Base-by-base conservation (phyloP, 176 grass and related monocot species). In the Avena insularis region DNA sequence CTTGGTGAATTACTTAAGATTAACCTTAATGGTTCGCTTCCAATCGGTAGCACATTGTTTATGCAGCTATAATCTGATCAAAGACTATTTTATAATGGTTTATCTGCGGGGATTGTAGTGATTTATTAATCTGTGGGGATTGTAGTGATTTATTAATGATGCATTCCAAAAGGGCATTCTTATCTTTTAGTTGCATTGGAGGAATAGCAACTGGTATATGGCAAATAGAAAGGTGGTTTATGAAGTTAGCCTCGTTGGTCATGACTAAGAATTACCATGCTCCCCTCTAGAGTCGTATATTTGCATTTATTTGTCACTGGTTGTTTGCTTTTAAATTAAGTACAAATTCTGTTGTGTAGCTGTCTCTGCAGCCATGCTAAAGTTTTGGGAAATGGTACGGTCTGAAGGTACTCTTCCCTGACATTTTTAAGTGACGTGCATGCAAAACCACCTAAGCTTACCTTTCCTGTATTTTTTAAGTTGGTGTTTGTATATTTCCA, bases 281-380 rank as follows among this genome's bases (percentile, higher is more conserved):
- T 83, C 35, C 16, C 15, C 45, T 71, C 0, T 25, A 17, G 33
- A 16, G 12, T 38, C 13, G 5, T 83, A 43, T 25, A 7, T 46
- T 72, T 58, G 20, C 20, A 40, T 17, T 17, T 46, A 45, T 59
- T 55, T 84, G 56, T 61, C 57, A 75, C 9, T 75, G 19, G 1
- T 84, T 10, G 45, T 67, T 66, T 64, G 60, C 9, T 66, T 81
- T 65, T 61, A 10, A 76, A 54, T 48, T 48, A 31, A 31, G 8
- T 55, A 55, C 11, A 76, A 76, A 54, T 54, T 76, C 8, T 55
- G 70, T 47, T 50, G 21, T 48, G 12, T 25, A 75, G 71, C 71
- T 75, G 46, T 2, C 46, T 75, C 21, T 75, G 46, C 71, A 75
- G 71, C 71, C 71, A 29, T 75, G 46, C 12, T 75, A n/a, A 75